Evolutionary conservation across 2,329 filamentous ascomycete species (phyloP).

Genomic region (Ophiostoma sp.): DNA sequence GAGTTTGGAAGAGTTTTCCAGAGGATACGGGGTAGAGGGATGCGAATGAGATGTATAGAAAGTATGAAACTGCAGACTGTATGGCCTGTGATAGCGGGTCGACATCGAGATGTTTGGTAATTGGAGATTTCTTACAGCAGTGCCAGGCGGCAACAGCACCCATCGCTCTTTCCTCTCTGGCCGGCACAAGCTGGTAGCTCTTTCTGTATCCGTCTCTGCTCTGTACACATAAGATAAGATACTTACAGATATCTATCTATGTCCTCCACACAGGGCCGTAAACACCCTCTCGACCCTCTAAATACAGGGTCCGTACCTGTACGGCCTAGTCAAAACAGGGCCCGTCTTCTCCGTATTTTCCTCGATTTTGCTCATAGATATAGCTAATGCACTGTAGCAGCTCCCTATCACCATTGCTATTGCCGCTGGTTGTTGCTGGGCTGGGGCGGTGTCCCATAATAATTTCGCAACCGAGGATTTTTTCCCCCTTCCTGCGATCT

Average conservation of each 20-base stretch:
- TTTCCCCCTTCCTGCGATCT: constrained; percentile 29
- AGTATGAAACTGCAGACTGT: neutral
- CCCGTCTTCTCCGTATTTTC: neutral
- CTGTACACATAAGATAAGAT: too few species aligned
- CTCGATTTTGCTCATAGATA: neutral
- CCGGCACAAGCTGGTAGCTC: neutral
- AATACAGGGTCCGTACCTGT: neutral
- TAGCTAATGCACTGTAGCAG: neutral
- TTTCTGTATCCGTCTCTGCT: neutral
- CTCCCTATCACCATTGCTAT: neutral
- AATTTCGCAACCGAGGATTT: constrained; percentile 35
- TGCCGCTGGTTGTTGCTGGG: constrained; percentile 14
- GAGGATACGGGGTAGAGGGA: neutral
- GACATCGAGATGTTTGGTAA: neutral
- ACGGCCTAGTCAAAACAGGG: neutral
- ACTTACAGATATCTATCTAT: too few species aligned
- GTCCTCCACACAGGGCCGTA: neutral
- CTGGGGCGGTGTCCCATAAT: constrained; percentile 23
- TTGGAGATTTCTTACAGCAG: neutral
- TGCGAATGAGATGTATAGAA: neutral
- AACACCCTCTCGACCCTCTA: neutral
- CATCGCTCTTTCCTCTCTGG: constrained; percentile 1
- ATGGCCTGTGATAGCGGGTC: constrained; percentile 1
- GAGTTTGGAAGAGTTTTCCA: constrained; percentile 6
- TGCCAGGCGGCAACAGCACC: neutral